phyloP scores from a whole-genome alignment of 2,329 filamentous ascomycete genomes.

The Stemphylium vesicarium region DNA sequence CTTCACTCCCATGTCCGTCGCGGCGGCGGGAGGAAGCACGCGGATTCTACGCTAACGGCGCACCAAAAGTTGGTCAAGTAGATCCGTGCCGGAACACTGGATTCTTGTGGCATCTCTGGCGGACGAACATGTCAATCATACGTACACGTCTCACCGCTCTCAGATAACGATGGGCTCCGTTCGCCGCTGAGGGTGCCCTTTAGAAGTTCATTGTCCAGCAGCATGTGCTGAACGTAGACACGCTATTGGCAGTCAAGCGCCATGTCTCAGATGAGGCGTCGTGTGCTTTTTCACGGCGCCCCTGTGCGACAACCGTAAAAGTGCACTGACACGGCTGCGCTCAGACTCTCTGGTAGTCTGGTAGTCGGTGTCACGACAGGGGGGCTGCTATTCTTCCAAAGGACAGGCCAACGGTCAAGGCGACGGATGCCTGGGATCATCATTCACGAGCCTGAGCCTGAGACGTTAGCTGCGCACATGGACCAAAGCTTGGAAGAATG shows the following conservation, averaged over 20 bases:
- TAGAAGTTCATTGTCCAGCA: conserved; percentile 10
- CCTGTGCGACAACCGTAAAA: conserved; percentile 26
- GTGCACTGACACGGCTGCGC: conserved; percentile 6
- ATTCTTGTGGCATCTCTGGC: conserved; percentile 17
- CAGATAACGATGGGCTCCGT: conserved; percentile 14
- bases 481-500: background rate
- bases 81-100: conserved; percentile 39
- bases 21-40: conserved; percentile 43
- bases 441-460: conserved; percentile 12
- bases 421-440: conserved; percentile 12
- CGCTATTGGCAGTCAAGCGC: conserved; percentile 26
- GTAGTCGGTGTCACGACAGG: conserved; percentile 16
- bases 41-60: conserved; percentile 37
- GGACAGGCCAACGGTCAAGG: background rate
- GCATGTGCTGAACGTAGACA: conserved; percentile 21
- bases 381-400: conserved; percentile 20
- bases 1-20: conserved; percentile 31
- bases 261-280: conserved; percentile 21
- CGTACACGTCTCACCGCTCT: conserved; percentile 30
- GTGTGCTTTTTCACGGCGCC: conserved; percentile 26
- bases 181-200: conserved; percentile 13
- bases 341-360: conserved; percentile 12
- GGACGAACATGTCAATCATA: conserved; percentile 16
- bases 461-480: conserved; percentile 3
- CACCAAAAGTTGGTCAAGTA: conserved; percentile 34